Base-by-base conservation (phyloP, 1,284 basidiomycete genomes). In the Taiwanofungus camphoratus region DNA sequence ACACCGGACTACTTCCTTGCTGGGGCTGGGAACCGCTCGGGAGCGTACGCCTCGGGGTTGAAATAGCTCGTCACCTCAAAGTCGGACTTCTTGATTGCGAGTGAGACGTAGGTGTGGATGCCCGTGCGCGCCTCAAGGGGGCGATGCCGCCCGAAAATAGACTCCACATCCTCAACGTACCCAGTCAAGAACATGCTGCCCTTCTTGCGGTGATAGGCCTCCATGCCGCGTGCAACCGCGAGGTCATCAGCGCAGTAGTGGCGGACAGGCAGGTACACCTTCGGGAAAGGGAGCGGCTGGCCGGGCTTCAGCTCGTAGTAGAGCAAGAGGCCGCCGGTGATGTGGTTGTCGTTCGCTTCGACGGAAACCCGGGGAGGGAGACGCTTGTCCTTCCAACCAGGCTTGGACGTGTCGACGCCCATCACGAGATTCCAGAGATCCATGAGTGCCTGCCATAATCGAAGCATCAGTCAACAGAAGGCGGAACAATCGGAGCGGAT, bases 11-110 rank as follows among this genome's bases (percentile, higher is more conserved):
- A n/a, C n/a, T n/a, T n/a, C n/a, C n/a, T n/a, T n/a, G n/a, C n/a
- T n/a, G n/a, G n/a, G n/a, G n/a, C n/a, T n/a, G n/a, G n/a, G n/a
- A 40, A n/a, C 27, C 38, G 21, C 27, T 40, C 38, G 9, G 24
- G 16, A 15, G 38, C 38, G 38, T 15, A 40, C n/a, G 27, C 27
- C 19, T 40, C 38, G 11, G 38, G 38, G 20, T 40, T 40, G 23
- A 15, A 40, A 19, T 40, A 40, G 27, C 24, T 40, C 19, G 38
- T 40, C 19, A 40, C 27, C 13, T 40, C 38, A 16, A 40, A 40
- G 5, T 26, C n/a, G 6, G 5, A 6, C 24, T 40, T 40, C 38
- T 40, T 40, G 38, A 40, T 40, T 8, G 38, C 38, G n/a, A 40
- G 23, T 13, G 38, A 40, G n/a, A 40, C n/a, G 27, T 40, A 40